Conservation (phyloP, 805 yeast genomes). For the Debaryomyces tyrocola region DNA sequence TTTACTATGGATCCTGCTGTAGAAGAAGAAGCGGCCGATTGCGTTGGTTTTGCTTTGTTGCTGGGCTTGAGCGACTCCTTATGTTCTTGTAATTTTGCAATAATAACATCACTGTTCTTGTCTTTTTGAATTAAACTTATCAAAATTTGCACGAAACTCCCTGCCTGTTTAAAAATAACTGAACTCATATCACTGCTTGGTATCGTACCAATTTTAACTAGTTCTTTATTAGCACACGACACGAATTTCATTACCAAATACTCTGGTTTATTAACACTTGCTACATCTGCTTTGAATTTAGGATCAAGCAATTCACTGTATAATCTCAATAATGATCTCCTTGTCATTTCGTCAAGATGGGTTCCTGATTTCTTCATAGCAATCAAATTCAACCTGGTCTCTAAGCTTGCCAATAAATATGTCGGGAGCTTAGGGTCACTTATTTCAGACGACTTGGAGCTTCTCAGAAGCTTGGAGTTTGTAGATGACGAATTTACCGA, state of each 20-base stretch:
- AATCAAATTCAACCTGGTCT: conserved; percentile 41
- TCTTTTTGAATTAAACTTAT: conserved; percentile 38
- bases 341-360: conserved; percentile 46
- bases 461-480: conserved; percentile 12
- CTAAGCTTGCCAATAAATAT: conserved; percentile 37
- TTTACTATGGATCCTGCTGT: conserved; percentile 11
- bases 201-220: conserved; percentile 40
- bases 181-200: conserved; percentile 29
- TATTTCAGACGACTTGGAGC: conserved; percentile 25
- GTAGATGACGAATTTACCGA: background rate
- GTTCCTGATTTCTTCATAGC: conserved; percentile 43
- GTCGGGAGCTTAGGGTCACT: conserved; percentile 37
- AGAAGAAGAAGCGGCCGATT: conserved; percentile 1
- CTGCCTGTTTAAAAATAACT: conserved; percentile 37
- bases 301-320: conserved; percentile 62
- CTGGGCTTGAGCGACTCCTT: conserved; percentile 36
- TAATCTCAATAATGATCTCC: conserved; percentile 59
- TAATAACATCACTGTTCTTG: conserved; percentile 36
- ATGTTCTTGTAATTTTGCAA: conserved; percentile 44
- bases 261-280: conserved; percentile 34
- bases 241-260: conserved; percentile 55
- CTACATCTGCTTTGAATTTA: conserved; percentile 31
- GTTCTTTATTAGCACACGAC: conserved; percentile 52
- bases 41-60: conserved; percentile 3
- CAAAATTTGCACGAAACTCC: conserved; percentile 35